Percentiles rank a stretch among this genome's conserved stretches.
phyloP scores from a whole-genome alignment of 208 protist genomes.

The Leptomonas pyrrhocoris region DNA sequence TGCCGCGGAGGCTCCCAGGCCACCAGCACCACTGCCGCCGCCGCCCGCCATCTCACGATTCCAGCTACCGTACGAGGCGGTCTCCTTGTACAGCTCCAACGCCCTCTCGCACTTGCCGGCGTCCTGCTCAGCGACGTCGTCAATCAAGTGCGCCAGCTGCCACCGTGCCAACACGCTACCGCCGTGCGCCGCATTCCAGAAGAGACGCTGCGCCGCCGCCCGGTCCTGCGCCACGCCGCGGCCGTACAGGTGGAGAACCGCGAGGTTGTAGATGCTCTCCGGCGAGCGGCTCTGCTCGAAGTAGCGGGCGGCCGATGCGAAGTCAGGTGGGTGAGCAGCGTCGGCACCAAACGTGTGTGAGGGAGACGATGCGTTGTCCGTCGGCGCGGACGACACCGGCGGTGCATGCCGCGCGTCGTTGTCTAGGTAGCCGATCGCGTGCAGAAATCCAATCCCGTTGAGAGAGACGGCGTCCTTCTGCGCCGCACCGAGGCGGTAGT shows the following conservation, averaged over 20 bases:
- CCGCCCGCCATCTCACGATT: constrained; percentile 19
- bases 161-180: constrained; percentile 72
- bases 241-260: constrained; percentile 70
- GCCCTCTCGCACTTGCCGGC: constrained; percentile 44
- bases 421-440: constrained; percentile 72
- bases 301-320: constrained; percentile 51
- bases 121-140: constrained; percentile 4
- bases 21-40: neutral
- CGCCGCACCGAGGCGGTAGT: constrained; percentile 65
- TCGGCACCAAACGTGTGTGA: neutral
- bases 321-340: constrained; percentile 43
- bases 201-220: constrained; percentile 44
- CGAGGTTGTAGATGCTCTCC: constrained; percentile 85
- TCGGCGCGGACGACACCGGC: neutral
- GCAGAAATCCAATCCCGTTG: constrained; percentile 87
- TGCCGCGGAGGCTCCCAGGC: no score
- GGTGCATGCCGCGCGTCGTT: constrained; percentile 9
- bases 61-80: constrained; percentile 52
- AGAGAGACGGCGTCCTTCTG: constrained; percentile 51
- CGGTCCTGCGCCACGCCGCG: constrained; percentile 46
- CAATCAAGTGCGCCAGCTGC: constrained; percentile 65
- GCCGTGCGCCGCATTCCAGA: constrained; percentile 38
- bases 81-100: constrained; percentile 43
- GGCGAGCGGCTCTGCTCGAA: constrained; percentile 35
- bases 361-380: neutral